phyloP scores from a whole-genome alignment of 495 filamentous ascomycete species.

The Parmelia sp. region DNA sequence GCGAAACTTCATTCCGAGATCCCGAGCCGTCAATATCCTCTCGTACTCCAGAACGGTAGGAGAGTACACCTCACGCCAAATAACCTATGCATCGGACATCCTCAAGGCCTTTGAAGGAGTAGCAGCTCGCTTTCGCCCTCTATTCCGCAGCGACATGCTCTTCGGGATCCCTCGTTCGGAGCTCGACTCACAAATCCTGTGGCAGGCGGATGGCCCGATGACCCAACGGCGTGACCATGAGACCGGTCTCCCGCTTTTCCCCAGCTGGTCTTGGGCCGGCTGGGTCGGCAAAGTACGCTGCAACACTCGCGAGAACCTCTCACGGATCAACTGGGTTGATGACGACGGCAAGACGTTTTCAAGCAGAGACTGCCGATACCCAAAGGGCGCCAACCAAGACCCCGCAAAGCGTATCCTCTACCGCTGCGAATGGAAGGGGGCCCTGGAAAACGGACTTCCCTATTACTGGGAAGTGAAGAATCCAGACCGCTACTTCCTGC shows the following conservation, averaged over 20 bases:
- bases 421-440: constrained; percentile 14
- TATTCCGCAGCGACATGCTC: constrained; percentile 22
- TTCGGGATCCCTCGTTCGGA: constrained; percentile 23
- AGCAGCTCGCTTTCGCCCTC: constrained; percentile 13
- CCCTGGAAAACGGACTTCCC: constrained; percentile 13
- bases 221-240: constrained; percentile 16
- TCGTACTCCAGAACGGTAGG: constrained; percentile 10
- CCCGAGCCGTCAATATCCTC: constrained; percentile 15
- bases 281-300: constrained; percentile 21
- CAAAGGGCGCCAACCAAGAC: constrained; percentile 10
- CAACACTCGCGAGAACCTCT: constrained; percentile 19
- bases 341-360: constrained; percentile 10
- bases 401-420: constrained; percentile 12
- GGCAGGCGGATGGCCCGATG: constrained; percentile 16
- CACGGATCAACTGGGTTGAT: constrained; percentile 20
- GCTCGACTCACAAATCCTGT: constrained; percentile 20
- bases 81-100: constrained; percentile 25
- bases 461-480: constrained; percentile 17
- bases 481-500: constrained; percentile 16
- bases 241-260: constrained; percentile 17
- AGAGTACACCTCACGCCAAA: constrained; percentile 18
- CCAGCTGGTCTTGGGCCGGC: constrained; percentile 25
- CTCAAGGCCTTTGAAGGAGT: constrained; percentile 23
- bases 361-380: constrained; percentile 19
- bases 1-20: constrained; percentile 14